These are phyloP conservation scores for Bryoerythrophyllum caledonicum DNA, from an alignment of 225 moss, liverwort and hornwort species.

Conservation along the genomic window DNA sequence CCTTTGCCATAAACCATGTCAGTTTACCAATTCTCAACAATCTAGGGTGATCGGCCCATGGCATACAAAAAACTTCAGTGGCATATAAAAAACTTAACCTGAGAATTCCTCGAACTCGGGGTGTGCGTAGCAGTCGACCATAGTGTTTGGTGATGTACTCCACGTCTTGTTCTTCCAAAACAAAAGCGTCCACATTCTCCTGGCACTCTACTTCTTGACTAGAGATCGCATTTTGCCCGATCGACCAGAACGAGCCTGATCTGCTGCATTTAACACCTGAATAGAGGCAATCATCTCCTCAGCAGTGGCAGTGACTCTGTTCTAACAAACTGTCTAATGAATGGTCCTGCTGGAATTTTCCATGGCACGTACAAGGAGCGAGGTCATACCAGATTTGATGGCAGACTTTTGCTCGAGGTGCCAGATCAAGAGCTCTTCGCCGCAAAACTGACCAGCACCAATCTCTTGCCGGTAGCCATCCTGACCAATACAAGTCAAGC, in stretches of 20 bases:
- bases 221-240: constrained; percentile 47
- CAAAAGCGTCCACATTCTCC: constrained; percentile 68
- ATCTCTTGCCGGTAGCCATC: constrained; percentile 33
- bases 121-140: constrained; percentile 60
- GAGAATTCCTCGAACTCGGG: constrained; percentile 67
- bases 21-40: not conserved
- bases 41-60: not conserved
- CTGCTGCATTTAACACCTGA: constrained; percentile 22
- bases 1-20: not conserved
- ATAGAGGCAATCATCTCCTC: constrained; percentile 12
- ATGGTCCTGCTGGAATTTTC: constrained; percentile 4
- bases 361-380: not conserved
- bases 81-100: constrained; percentile 31
- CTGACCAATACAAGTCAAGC: constrained; percentile 54
- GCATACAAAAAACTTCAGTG: not conserved
- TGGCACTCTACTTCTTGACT: constrained; percentile 60
- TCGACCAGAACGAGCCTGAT: constrained; percentile 25
- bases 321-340: not conserved
- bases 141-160: constrained; percentile 69
- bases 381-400: constrained; percentile 27
- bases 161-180: constrained; percentile 53
- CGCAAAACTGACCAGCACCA: constrained; percentile 39
- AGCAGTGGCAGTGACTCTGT: not conserved
- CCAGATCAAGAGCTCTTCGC: constrained; percentile 53
- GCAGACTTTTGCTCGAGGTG: constrained; percentile 33